Evolutionary conservation across 768 basidiomycete species (phyloP).

Genomic region (Gelatoporia subvermispora): DNA sequence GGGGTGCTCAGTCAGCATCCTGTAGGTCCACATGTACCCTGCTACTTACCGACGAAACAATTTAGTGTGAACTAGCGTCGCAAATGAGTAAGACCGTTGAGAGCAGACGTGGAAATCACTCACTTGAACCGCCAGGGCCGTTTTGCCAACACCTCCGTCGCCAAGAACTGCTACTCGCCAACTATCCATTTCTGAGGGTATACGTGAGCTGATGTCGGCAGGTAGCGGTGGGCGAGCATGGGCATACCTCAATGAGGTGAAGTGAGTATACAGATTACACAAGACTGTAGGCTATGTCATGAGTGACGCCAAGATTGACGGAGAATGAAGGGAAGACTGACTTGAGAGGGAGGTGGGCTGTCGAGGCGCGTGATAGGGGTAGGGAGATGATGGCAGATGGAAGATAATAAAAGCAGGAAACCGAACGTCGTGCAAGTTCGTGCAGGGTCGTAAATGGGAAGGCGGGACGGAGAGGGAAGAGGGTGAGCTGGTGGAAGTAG

Average conservation of each 20-base stretch:
- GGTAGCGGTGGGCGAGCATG: constrained; percentile 3
- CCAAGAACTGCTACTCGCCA: constrained; percentile 96
- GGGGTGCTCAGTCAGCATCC: no score
- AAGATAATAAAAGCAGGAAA: constrained; percentile 38
- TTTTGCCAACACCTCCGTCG: constrained; percentile 97
- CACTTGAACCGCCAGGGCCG: constrained; percentile 92
- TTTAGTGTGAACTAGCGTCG: constrained; percentile 79
- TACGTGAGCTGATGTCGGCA: neutral
- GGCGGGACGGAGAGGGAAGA: constrained; percentile 15
- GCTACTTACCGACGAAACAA: constrained; percentile 85
- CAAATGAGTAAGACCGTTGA: constrained; percentile 1
- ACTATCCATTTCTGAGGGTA: constrained; percentile 67
- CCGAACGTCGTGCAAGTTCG: constrained; percentile 61
- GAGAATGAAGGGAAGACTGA: constrained; percentile 3
- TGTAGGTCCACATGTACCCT: no score
- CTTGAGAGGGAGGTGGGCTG: constrained; percentile 19
- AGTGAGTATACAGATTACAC: constrained; percentile 18
- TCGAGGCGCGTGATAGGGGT: constrained; percentile 25
- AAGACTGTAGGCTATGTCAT: constrained; percentile 14
- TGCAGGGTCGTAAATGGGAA: constrained; percentile 35
- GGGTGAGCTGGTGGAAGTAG: constrained; percentile 15
- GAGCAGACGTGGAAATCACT: constrained; percentile 23
- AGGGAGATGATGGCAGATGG: constrained; percentile 30
- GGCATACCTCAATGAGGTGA: constrained; percentile 15
- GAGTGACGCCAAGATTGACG: constrained; percentile 8